Percentiles rank a stretch among this genome's conserved stretches.
phyloP scores from a whole-genome alignment of 2,329 filamentous ascomycete species.

The Dothistroma septosporum region DNA sequence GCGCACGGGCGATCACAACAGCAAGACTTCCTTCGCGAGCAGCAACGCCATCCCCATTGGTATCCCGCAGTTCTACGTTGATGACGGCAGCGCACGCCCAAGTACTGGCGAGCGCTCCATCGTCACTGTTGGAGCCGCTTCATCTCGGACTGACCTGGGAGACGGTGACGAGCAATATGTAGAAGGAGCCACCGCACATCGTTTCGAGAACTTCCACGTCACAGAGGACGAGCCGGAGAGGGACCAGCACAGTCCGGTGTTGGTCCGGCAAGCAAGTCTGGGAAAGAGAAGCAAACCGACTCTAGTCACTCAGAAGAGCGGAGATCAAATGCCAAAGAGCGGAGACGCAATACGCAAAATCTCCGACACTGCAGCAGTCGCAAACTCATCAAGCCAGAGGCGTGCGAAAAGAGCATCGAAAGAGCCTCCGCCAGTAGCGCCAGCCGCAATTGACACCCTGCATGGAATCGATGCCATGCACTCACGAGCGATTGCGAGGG shows the following conservation, averaged over 20 bases:
- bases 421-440: background rate
- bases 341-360: constrained; percentile 32
- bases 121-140: constrained; percentile 4
- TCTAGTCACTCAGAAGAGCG: constrained; percentile 46
- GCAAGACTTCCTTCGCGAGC: constrained; percentile 44
- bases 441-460: constrained; percentile 3
- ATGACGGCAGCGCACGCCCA: constrained; percentile 22
- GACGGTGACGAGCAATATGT: constrained; percentile 11
- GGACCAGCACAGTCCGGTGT: constrained; percentile 7
- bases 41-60: constrained; percentile 47
- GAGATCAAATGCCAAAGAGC: constrained; percentile 38
- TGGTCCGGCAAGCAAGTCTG: constrained; percentile 48
- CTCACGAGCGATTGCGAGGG: constrained; percentile 7
- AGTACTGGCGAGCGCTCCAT: constrained; percentile 6
- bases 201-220: constrained; percentile 5
- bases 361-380: constrained; percentile 14
- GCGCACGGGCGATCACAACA: constrained; percentile 25
- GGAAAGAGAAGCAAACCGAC: constrained; percentile 47
- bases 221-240: background rate
- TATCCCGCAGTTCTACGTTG: constrained; percentile 39
- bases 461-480: background rate
- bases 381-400: constrained; percentile 22
- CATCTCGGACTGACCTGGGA: constrained; percentile 11
- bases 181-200: constrained; percentile 12
- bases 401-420: constrained; percentile 5